Evolutionary conservation across 495 filamentous ascomycete species (phyloP).

Genomic region (Annulohypoxylon moriforme): DNA sequence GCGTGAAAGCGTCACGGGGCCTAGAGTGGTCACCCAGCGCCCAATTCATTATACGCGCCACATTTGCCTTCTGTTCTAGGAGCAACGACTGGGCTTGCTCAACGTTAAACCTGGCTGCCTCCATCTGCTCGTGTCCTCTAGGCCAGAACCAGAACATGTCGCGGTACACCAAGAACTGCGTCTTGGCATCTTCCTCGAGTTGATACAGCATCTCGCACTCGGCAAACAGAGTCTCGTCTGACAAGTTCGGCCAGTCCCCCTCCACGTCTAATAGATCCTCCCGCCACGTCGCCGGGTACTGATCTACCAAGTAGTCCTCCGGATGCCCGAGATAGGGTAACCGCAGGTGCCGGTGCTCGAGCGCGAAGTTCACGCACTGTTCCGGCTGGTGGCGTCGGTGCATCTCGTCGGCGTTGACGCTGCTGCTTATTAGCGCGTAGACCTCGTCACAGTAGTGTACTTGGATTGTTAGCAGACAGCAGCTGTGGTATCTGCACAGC

Average conservation of each 20-base stretch:
- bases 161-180: background rate
- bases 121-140: background rate
- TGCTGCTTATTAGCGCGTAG: background rate
- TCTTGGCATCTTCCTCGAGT: slow-evolving; percentile 18
- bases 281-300: slow-evolving; percentile 31
- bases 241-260: background rate
- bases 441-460: slow-evolving; percentile 24
- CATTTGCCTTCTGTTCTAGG: slow-evolving; percentile 47
- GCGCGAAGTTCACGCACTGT: slow-evolving; percentile 22
- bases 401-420: background rate
- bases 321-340: slow-evolving; percentile 39
- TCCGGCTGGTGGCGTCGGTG: slow-evolving; percentile 7
- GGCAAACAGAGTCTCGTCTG: background rate
- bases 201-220: slow-evolving; percentile 32
- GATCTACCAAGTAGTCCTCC: background rate
- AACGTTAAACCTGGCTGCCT: slow-evolving; percentile 52
- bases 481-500: slow-evolving; percentile 41
- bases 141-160: background rate
- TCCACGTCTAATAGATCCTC: background rate
- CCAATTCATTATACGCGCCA: slow-evolving; percentile 11
- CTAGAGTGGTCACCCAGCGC: background rate
- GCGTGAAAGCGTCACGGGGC: background rate
- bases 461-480: slow-evolving; percentile 7
- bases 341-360: slow-evolving; percentile 37
- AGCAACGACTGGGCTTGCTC: slow-evolving; percentile 63